Evolutionary conservation across 2,329 filamentous ascomycete species (phyloP), one percentile per base, ranked within the genome.

Genomic region (Erysiphe pulchra): DNA sequence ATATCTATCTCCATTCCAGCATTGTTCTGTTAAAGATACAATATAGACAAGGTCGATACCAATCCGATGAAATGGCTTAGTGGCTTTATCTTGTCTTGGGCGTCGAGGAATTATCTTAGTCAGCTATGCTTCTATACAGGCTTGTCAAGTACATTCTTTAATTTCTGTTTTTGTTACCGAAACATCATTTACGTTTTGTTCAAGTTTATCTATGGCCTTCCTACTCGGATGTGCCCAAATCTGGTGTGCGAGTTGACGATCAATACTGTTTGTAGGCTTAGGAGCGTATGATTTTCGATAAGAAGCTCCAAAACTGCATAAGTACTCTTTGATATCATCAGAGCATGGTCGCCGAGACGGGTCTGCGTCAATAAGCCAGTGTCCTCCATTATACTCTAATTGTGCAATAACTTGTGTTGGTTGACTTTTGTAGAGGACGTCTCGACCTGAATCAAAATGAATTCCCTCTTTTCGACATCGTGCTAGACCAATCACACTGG

Each of bases 41-140:
- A 31, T 42, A 30, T 42, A 42, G 14, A 42, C 24, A 30, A 42
- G 40, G 40, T 42, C 40, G 24, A 42, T 42, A 42, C 40, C 40
- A 12, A 42, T 42, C 16, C 40, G 18, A 42, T 42, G 28, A 31
- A 42, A 42, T 42, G 18, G 40, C 6, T 18, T 30, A 13, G 40
- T 42, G n/a, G 40, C 40, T 42, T 42, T 42, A 30, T 42, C 18
- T 30, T 42, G 18, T 28, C 18, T 13, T n/a, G 17, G 40, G 24
- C 18, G 18, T 42, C 40, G 18, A 16, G 40, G 30, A n/a, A 42
- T 42, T 7, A 42, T 42, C 24, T 42, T 42, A n/a, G 40, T 42
- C 18, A 42, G 40, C 1, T 13, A 10, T 42, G 40, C 40, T 31
- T 42, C 40, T 28, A 31, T 42, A n/a, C 18, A 42, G 4, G 18